A percentile compares a stretch with the other conserved stretches of the same genome.
phyloP scores from a whole-genome alignment of 2,329 filamentous ascomycete species.

The Penicillium brasilianum region DNA sequence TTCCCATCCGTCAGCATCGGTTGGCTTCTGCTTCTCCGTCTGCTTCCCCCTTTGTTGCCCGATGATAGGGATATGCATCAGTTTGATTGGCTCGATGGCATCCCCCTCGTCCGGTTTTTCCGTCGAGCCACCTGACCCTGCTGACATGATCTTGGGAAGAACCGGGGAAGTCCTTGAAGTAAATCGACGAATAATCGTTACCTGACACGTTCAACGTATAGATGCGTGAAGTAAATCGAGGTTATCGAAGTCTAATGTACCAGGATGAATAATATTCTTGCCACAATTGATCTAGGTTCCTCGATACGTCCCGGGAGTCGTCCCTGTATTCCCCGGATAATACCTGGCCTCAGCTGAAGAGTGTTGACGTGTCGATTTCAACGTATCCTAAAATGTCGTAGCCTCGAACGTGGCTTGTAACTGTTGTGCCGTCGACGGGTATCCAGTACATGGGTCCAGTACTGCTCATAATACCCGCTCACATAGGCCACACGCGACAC shows the following conservation, averaged over 20 bases:
- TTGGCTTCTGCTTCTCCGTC: not conserved
- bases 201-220: not conserved
- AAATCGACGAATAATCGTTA: not conserved
- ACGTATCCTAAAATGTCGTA: not conserved
- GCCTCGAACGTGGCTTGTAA: constrained; percentile 4
- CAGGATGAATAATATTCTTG: not conserved
- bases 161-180: constrained; percentile 3
- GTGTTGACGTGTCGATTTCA: constrained; percentile 5
- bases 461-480: not conserved
- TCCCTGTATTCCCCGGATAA: not conserved
- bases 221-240: not conserved
- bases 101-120: constrained; percentile 3
- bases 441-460: not conserved
- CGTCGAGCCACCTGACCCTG: constrained; percentile 13
- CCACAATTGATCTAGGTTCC: not conserved
- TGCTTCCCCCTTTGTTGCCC: not conserved
- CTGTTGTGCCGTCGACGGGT: not conserved
- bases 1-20: not conserved
- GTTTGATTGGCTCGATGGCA: not conserved
- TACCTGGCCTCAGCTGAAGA: not conserved
- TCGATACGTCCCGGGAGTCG: not conserved
- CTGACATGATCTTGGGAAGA: constrained; percentile 6
- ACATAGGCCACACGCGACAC: constrained; percentile 5
- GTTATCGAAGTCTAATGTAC: not conserved
- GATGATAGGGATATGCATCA: not conserved